Percentiles rank a stretch among this genome's conserved stretches.
Conservation (phyloP, 305 asterid species). For the Fraxinus nigra region DNA sequence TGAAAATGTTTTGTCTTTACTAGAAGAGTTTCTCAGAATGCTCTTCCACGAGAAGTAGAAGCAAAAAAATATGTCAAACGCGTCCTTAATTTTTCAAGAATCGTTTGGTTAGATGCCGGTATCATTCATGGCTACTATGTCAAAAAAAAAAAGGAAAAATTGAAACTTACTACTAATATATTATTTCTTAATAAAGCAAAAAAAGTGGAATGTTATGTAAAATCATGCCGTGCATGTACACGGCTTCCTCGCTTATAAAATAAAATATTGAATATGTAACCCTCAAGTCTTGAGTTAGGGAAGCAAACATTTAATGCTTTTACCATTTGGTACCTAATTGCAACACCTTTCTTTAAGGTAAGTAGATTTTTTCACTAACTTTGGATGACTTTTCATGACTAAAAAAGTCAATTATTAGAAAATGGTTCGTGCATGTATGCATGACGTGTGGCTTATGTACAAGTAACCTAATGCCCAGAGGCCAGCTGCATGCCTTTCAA, state of each 20-base stretch:
- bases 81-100: not conserved
- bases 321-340: constrained; percentile 41
- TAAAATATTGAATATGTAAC: not conserved
- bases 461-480: not conserved
- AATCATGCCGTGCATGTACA: not conserved
- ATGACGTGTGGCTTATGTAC: constrained; percentile 24
- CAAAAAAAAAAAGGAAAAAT: not conserved
- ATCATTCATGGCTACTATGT: not conserved
- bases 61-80: not conserved
- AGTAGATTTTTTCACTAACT: constrained; percentile 43
- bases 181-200: not conserved
- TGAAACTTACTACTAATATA: not conserved
- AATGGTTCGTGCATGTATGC: constrained; percentile 10
- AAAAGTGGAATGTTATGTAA: not conserved
- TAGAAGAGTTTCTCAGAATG: not conserved
- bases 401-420: not conserved
- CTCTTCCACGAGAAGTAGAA: not conserved
- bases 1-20: not conserved
- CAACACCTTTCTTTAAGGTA: constrained; percentile 32
- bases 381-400: constrained; percentile 32
- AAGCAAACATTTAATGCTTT: constrained; percentile 30
- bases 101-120: not conserved
- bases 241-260: not conserved
- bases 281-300: constrained; percentile 37
- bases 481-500: not conserved